Evolutionary conservation across 257 asterid species (phyloP), one percentile per base, ranked within the genome.

Genomic region (Coffea canephora): DNA sequence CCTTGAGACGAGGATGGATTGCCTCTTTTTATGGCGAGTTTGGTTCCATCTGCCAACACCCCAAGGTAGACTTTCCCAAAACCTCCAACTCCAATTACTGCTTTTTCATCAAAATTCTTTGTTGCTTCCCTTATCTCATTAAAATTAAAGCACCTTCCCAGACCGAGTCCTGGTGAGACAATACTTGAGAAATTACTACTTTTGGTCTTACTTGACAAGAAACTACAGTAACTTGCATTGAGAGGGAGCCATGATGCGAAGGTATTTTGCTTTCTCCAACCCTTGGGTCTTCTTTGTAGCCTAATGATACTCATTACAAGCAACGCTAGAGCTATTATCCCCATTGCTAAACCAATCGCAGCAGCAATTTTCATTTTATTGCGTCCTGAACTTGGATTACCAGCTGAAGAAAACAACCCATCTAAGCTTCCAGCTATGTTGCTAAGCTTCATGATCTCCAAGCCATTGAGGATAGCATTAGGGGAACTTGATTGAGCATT

Each of bases 21-120:
- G 43, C 98, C 99, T 79, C 98, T 86, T 80, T 95, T 95, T 50
- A 95, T 90, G 0, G 98, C 97, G 8, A 95, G 86, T 36, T 91
- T 87, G 2, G 89, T 90, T 45, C 99, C 97, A 31, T 86, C 92
- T 2, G 88, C 89, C 14, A 82, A 55, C 46, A 83, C 91, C 0
- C 92, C 98, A 0, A 95, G 87, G 80, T 88, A 95, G n/a, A 95
- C 99, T 78, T 93, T 95, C 3, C 98, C 99, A n/a, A 95, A 95
- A 1, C 99, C 99, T 5, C 99, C 98, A 15, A 95, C 94, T 50
- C 98, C 98, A 3, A 94, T 86, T 6, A 93, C 90, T 1, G 85
- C 91, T 46, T 86, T 84, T 43, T 93, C 97, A 41, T 91, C 95
- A 25, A 95, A 95, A 62, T 88, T 89, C 76, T 86, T 93, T 3